Evolutionary conservation across 306 rosid species (phyloP), one percentile per base, ranked within the genome.

Genomic region (Prosopis cineraria): DNA sequence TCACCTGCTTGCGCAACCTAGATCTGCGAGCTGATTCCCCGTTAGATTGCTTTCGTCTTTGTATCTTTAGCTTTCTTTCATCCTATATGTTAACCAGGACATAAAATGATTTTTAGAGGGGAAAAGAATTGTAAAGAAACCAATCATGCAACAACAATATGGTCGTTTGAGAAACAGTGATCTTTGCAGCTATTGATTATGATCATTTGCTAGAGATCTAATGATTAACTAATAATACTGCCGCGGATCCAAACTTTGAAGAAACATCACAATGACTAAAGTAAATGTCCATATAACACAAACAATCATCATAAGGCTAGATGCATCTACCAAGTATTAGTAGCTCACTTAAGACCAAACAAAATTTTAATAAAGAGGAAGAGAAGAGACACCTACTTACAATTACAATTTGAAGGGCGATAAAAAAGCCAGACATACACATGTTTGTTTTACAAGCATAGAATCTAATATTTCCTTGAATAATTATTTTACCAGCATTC

Each of bases 21-120:
- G 99, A 95, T 70, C 99, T 81, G 41, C 99, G 96, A 73, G 99
- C 99, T 50, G 99, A 95, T 86, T 95, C 99, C 80, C 99, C 87
- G 59, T 95, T 95, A 19, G 99, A 95, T 82, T 95, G 99, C 87
- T 95, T 95, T 81, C 99, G 86, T 80, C 91, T 90, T 86, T 95
- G 99, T 79, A 96, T 85, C 82, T 95, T 95, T 34, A 91, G 84
- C 81, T 95, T 98, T 80, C 99, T 93, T 86, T 95, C 99, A 81
- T 95, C 99, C 99, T 95, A 83, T 65, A 79, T 60, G 63, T 55
- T 47, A 48, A 78, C 70, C 76, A 58, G 58, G 68, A 59, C 50
- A 55, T 9, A 55, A 9, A 41, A 22, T 22, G 40, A 72, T 66
- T 17, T 3, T 50, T 7, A 22, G 27, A 53, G 12, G n/a, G n/a